Evolutionary conservation across 1,284 basidiomycete species (phyloP).

Genomic region (Hypsizygus ulmarius): DNA sequence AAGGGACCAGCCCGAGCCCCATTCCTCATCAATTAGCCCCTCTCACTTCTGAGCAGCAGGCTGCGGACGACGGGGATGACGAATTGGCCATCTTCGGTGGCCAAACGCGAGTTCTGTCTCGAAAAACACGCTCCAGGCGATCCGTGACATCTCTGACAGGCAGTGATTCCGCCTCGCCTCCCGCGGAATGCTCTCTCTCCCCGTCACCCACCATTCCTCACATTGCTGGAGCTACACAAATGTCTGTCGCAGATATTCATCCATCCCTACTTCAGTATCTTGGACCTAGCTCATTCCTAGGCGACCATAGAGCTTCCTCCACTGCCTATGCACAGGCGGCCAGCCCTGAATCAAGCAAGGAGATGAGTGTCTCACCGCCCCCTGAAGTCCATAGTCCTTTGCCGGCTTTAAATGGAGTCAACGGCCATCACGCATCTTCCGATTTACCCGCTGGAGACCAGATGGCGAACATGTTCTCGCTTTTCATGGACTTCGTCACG

Average conservation of each 20-base stretch:
- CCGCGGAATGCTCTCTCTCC: constrained; percentile 9
- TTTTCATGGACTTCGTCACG: constrained; percentile 20
- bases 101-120: constrained; percentile 37
- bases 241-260: constrained; percentile 22
- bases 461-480: constrained; percentile 20
- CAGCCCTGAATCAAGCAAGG: too few relatives aligned
- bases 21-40: constrained; percentile 7
- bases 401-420: background rate
- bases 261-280: constrained; percentile 32
- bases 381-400: background rate
- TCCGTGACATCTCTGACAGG: constrained; percentile 2
- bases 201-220: constrained; percentile 7
- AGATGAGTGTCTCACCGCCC: too few relatives aligned
- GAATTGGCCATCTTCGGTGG: constrained; percentile 58
- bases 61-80: constrained; percentile 41
- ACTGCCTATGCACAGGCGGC: too few relatives aligned
- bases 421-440: background rate
- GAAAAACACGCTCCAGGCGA: constrained; percentile 21
- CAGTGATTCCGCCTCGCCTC: constrained; percentile 18
- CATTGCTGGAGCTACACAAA: background rate
- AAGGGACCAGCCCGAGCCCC: constrained; percentile 1
- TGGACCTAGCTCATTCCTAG: background rate
- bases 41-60: constrained; percentile 4
- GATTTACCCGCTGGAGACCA: constrained; percentile 5
- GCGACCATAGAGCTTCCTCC: constrained; percentile 4